A percentile compares a stretch with the other conserved stretches of the same genome.
Evolutionary conservation across 2,329 filamentous ascomycete species (phyloP).

Genomic region (Beauveria scarabaeidicola): DNA sequence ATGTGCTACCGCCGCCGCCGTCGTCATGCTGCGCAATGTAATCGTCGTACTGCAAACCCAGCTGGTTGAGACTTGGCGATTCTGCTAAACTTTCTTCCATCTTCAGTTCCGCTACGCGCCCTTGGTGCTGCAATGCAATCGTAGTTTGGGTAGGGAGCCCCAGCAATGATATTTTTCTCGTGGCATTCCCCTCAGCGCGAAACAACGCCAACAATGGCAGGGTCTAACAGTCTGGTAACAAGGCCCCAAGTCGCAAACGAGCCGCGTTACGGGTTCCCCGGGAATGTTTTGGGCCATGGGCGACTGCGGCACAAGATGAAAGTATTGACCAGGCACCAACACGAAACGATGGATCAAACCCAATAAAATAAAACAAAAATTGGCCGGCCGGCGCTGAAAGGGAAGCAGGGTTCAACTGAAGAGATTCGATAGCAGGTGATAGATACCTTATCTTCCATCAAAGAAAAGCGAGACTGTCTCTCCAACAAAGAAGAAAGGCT

Average conservation of each 20-base stretch:
- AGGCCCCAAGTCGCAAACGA: not conserved
- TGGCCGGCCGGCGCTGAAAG: no score
- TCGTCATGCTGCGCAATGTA: constrained; percentile 1
- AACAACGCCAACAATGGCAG: not conserved
- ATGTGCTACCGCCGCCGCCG: not conserved
- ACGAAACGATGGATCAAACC: not conserved
- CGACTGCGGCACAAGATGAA: not conserved
- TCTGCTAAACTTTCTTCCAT: not conserved
- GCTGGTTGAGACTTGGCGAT: not conserved
- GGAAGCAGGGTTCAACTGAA: not conserved
- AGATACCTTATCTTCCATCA: not conserved
- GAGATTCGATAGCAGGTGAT: not conserved
- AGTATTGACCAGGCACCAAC: not conserved
- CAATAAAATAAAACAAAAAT: not conserved
- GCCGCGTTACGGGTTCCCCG: not conserved
- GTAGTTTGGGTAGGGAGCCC: not conserved
- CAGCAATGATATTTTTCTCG: not conserved
- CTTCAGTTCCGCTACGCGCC: not conserved
- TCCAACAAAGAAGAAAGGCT: not conserved
- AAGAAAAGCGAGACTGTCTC: no score
- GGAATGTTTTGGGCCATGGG: not conserved
- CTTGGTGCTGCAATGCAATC: not conserved
- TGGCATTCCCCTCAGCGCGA: not conserved
- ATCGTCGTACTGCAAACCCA: not conserved
- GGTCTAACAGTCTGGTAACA: not conserved